phyloP scores from a whole-genome alignment of 306 rosid genomes.

The Pachyrhizus erosus region DNA sequence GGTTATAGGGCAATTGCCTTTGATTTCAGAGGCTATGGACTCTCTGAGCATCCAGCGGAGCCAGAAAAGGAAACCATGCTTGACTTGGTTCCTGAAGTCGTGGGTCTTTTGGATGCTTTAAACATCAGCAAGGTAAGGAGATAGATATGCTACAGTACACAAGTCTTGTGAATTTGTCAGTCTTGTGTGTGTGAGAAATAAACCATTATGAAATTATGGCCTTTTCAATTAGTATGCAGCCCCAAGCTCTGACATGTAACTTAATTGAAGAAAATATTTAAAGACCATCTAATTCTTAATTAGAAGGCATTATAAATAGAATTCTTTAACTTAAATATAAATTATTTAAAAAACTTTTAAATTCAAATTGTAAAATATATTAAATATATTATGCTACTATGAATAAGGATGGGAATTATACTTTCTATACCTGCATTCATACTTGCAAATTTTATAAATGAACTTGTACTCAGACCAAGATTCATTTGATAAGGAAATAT shows the following conservation, averaged over 20 bases:
- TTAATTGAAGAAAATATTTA: not conserved
- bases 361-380: not conserved
- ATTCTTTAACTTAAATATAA: too few relatives aligned
- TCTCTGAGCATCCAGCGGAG: conserved; percentile 64
- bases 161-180: not conserved
- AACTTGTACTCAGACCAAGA: too few relatives aligned
- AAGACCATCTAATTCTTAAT: not conserved
- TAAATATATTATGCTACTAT: not conserved
- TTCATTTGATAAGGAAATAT: too few relatives aligned
- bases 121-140: conserved; percentile 57
- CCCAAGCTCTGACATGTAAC: not conserved
- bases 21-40: conserved; percentile 85
- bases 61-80: conserved; percentile 54
- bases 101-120: conserved; percentile 62
- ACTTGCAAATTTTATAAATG: too few relatives aligned
- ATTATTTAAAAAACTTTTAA: not conserved
- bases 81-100: conserved; percentile 57
- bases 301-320: not conserved
- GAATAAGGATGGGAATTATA: too few relatives aligned
- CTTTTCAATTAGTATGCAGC: too few relatives aligned
- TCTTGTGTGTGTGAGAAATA: too few relatives aligned
- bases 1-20: conserved; percentile 75
- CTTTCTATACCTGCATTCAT: too few relatives aligned
- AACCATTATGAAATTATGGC: too few relatives aligned
- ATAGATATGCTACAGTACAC: not conserved